Evolutionary conservation across 768 basidiomycete genomes (phyloP), one percentile per base, ranked within the genome.

Genomic region (Asterophora parasitica): DNA sequence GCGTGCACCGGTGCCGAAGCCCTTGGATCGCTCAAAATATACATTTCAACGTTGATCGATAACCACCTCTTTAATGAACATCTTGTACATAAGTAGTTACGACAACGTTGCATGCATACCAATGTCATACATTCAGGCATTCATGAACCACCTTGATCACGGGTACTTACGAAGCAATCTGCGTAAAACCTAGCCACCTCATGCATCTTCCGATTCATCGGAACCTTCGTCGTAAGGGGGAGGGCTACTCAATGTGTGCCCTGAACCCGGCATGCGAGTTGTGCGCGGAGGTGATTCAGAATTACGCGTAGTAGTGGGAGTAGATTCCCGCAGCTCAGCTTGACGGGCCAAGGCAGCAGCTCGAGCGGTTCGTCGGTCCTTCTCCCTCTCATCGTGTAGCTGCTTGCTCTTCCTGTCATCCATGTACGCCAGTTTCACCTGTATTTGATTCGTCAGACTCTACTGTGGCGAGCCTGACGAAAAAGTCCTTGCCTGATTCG

Each of bases 371-470:
- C 79, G 67, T 42, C 61, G 66, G 50, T 78, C 68, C 59, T 66
- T 76, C 52, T 91, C 88, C 53, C 79, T 71, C 56, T 83, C 69
- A 49, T 88, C 81, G 7, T 63, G 65, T 49, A 76, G 44, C 56
- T 66, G 61, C 57, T 81, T 83, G 1, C 68, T 65, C 58, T 73
- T 83, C 42, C 90, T 76, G 59, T 92, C 90, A 39, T 92, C 90
- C 58, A 89, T 73, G 60, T 79, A 91, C 1, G 83, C 83, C 42
- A 89, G 64, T 61, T 82, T 87, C n/a, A 86, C 81, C 89, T 91
- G 53, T 2, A 46, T 8, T 5, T 10, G 9, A 17, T 55, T n/a
- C 47, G 27, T 31, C 15, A 43, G 20, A 27, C 10, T n/a, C n/a
- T 17, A 16, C 5, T 46, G 42, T 26, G 20, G 39, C 15, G 17